Evolutionary conservation across 371 early-diverging fungal species (phyloP).

Genomic region (Circinella umbellata): DNA sequence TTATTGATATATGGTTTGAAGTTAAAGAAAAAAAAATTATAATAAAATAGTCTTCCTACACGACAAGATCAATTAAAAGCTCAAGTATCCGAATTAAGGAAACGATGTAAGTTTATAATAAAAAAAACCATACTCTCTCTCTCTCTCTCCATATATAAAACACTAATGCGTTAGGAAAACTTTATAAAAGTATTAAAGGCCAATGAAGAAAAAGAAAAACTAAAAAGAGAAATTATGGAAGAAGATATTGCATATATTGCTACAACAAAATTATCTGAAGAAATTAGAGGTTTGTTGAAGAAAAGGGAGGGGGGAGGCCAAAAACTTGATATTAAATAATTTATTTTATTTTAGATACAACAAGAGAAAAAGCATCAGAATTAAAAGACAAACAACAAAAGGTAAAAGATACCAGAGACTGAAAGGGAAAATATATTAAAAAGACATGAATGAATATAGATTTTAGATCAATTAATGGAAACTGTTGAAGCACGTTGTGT

Average conservation of each 20-base stretch:
- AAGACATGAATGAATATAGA: constrained; percentile 20
- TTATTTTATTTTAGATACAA: constrained; percentile 30
- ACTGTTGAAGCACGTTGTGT: constrained; percentile 29
- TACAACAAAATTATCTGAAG: constrained; percentile 25
- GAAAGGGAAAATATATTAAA: too few relatives aligned
- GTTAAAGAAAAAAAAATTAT: background rate
- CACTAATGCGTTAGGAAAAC: background rate
- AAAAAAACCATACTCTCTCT: background rate
- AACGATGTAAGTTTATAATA: constrained; percentile 19
- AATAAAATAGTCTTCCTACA: constrained; percentile 20
- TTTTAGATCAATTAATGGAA: constrained; percentile 34
- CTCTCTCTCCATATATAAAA: too few relatives aligned
- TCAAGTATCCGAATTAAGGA: constrained; percentile 19
- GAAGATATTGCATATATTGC: constrained; percentile 37
- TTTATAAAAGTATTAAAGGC: constrained; percentile 25
- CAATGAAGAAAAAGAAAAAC: constrained; percentile 26
- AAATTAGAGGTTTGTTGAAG: constrained; percentile 33
- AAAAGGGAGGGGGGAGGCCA: too few relatives aligned
- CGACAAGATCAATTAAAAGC: constrained; percentile 21
- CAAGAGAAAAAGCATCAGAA: constrained; percentile 23
- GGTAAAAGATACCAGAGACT: constrained; percentile 19
- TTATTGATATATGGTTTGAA: too few relatives aligned
- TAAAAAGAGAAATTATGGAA: constrained; percentile 34
- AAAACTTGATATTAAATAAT: too few relatives aligned
- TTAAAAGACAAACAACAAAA: constrained; percentile 31